Percentiles rank a stretch among this genome's conserved stretches.
Conservation (phyloP, 176 grass and related monocot genomes). For the Eragrostis curvula region DNA sequence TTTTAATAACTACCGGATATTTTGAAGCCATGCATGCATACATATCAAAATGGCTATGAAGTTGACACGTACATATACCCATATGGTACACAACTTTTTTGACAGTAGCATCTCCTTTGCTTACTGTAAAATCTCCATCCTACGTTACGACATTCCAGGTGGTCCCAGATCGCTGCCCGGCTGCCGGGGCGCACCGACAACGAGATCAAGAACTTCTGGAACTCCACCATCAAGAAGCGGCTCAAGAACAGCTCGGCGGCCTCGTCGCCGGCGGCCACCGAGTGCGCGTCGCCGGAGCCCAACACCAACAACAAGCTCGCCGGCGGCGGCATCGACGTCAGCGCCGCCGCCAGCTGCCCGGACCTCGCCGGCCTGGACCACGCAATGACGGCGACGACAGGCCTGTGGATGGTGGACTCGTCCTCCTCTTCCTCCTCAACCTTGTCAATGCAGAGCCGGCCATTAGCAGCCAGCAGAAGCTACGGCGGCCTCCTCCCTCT, state of each 20-base stretch:
- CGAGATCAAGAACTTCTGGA: conserved; percentile 99
- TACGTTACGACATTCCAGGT: conserved; percentile 57
- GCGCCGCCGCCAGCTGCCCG: conserved; percentile 35
- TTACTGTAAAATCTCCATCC: conserved; percentile 42
- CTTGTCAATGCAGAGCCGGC: conserved; percentile 49
- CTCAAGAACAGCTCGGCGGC: conserved; percentile 59
- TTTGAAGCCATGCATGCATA: not conserved
- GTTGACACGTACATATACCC: not conserved
- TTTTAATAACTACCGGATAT: conserved; percentile 19
- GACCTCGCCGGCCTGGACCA: conserved; percentile 36
- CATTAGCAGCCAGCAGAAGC: conserved; percentile 4
- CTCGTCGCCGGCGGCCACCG: conserved; percentile 39
- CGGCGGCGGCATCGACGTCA: not conserved
- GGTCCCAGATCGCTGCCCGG: conserved; percentile 95
- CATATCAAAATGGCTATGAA: not conserved
- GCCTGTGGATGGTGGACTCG: conserved; percentile 64
- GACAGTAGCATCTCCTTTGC: conserved; percentile 44
- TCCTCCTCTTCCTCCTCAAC: conserved; percentile 58
- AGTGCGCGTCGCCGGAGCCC: conserved; percentile 50
- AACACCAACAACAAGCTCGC: conserved; percentile 34
- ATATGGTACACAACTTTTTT: not conserved
- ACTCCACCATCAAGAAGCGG: conserved; percentile 96
- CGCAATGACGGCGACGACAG: conserved; percentile 14
- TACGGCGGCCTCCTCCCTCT: conserved; percentile 74
- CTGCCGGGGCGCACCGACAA: conserved; percentile 93